These are phyloP conservation scores for Fusarium mangiferae DNA, from an alignment of 2,329 filamentous ascomycete genomes.

Conservation along the genomic window DNA sequence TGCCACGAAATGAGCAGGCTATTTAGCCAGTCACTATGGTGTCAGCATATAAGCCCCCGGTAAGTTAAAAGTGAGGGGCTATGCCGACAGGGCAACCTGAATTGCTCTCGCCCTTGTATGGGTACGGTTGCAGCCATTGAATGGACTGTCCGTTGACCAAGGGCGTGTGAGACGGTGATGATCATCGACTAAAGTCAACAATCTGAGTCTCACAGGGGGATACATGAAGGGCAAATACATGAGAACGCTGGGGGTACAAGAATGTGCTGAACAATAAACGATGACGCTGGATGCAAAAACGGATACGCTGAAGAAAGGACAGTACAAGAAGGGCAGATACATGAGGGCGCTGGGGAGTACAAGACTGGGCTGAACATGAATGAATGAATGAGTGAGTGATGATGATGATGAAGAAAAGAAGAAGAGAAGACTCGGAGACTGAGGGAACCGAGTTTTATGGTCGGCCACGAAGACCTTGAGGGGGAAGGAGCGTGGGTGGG, in stretches of 20 bases:
- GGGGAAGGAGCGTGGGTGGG: not conserved
- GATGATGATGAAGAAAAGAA: slow-evolving; percentile 1
- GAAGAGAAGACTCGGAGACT: not conserved
- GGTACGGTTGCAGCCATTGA: not conserved
- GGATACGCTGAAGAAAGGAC: not conserved
- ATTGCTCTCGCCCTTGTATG: not conserved
- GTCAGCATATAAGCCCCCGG: not conserved
- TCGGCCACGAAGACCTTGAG: not conserved
- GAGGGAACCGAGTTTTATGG: not conserved
- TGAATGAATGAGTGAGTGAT: not conserved
- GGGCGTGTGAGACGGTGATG: slow-evolving; percentile 10
- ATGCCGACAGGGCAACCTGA: not conserved
- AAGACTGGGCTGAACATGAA: slow-evolving; percentile 2
- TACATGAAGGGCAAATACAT: not conserved
- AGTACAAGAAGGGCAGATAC: not conserved
- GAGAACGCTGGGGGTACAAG: not conserved
- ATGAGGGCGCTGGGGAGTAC: not conserved
- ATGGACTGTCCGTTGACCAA: not conserved
- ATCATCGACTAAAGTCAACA: slow-evolving; percentile 16
- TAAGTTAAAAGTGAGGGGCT: too few species aligned
- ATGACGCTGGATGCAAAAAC: not conserved
- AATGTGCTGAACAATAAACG: not conserved
- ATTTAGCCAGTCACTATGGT: not conserved
- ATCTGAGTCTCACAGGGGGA: slow-evolving; percentile 8
- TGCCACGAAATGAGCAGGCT: slow-evolving; percentile 3